Evolutionary conservation across 345 rosid species (phyloP), one percentile per base, ranked within the genome.

Genomic region (Eutrema heterophyllum): DNA sequence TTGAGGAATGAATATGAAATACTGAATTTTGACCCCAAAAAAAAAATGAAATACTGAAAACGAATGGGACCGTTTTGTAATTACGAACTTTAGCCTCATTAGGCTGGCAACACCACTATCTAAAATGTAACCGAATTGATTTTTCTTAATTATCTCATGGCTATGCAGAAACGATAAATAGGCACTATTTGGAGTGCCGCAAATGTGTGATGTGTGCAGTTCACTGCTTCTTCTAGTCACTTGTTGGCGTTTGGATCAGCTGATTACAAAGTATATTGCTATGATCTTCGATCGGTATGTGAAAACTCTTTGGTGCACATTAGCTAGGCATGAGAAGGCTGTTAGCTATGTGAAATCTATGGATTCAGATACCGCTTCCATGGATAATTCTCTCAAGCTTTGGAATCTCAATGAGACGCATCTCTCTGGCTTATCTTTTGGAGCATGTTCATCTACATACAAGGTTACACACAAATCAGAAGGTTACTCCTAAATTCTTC

Each of bases 281-380:
- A 89, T 53, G 98, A 89, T 81, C 83, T 91, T 45, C 88, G n/a
- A n/a, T n/a, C n/a, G 97, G 49, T 81, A 84, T 68, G 79, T 84
- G 33, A 80, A 84, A 81, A 70, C 69, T 59, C 98, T 96, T 9
- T 86, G 90, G 89, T 88, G 92, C 78, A 78, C 84, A 29, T 79
- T 93, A 74, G 82, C 85, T 69, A 88, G 89, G 62, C 98, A 91
- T 67, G 88, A 81, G 60, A 93, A 88, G 79, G 78, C 97, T 73
- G 92, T 91, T 75, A 93, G 97, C 86, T 88, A 89, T 74, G 96
- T 88, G 51, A 89, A 91, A 65, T 91, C 91, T 73, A 79, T 89
- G 79, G 97, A 93, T 78, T 80, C 86, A 50, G 89, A 83, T 45
- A 91, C 92, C 81, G 97, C 98, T 45, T 93, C 98, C 51, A 93